These are phyloP conservation scores for Chalciporus chontae DNA, from an alignment of 768 basidiomycete species.

Conservation along the genomic window DNA sequence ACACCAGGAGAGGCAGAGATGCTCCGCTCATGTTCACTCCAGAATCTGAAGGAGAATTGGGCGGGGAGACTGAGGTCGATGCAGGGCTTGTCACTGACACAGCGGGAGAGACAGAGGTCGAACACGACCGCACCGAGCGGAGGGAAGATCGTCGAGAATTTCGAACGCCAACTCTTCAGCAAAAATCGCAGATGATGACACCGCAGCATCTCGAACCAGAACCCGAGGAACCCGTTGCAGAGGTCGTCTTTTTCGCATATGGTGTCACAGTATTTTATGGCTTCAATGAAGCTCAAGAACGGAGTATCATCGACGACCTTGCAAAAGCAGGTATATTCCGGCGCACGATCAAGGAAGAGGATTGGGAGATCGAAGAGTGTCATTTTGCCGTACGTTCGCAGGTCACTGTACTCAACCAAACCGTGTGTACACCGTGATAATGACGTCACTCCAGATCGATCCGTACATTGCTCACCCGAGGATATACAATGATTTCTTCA, in stretches of 20 bases:
- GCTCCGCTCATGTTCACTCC: background rate
- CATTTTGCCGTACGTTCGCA: conserved; percentile 65
- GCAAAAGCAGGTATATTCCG: conserved; percentile 67
- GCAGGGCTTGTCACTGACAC: conserved; percentile 12
- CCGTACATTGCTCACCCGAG: conserved; percentile 79
- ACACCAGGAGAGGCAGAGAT: conserved; percentile 6
- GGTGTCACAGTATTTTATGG: conserved; percentile 95
- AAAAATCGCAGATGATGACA: background rate
- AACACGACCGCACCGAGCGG: conserved; percentile 2
- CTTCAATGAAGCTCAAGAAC: conserved; percentile 73
- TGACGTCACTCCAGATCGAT: conserved; percentile 57
- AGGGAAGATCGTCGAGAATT: background rate
- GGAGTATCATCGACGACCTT: conserved; percentile 80
- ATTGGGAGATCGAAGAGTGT: conserved; percentile 93
- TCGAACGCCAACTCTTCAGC: conserved; percentile 4
- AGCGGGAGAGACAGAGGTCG: conserved; percentile 12
- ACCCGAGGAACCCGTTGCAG: conserved; percentile 51
- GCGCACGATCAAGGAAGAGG: conserved; percentile 54
- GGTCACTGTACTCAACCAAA: background rate
- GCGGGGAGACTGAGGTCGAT: conserved; percentile 8
- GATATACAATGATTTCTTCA: conserved; percentile 96
- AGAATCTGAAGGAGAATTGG: conserved; percentile 9
- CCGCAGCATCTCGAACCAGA: conserved; percentile 10
- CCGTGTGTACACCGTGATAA: background rate
- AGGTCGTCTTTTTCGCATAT: conserved; percentile 79